phyloP scores from a whole-genome alignment of 345 rosid species.

The Balakata baccata region DNA sequence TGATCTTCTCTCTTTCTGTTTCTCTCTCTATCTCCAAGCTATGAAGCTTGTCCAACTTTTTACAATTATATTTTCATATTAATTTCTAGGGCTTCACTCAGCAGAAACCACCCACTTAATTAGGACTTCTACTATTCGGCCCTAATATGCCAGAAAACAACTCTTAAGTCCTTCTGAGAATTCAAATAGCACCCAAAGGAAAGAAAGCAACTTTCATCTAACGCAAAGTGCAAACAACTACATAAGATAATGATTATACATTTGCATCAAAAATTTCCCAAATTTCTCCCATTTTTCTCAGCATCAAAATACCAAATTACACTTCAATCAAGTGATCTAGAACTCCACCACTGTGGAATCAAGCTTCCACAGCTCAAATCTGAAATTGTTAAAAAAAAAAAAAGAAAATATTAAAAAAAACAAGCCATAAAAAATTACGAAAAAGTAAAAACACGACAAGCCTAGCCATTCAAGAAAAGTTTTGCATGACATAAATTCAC shows the following conservation, averaged over 20 bases:
- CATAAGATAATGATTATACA: slow-evolving; percentile 10
- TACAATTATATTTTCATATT: background rate
- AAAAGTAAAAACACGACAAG: background rate
- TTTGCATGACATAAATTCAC: background rate
- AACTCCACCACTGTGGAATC: slow-evolving; percentile 25
- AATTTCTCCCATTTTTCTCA: slow-evolving; percentile 7
- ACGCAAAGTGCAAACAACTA: slow-evolving; percentile 15
- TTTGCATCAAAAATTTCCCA: slow-evolving; percentile 17
- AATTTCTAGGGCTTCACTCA: slow-evolving; percentile 14
- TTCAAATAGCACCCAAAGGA: slow-evolving; percentile 16
- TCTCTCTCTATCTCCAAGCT: slow-evolving; percentile 20
- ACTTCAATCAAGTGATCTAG: slow-evolving; percentile 20
- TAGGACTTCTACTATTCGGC: slow-evolving; percentile 16
- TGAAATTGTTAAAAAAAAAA: slow-evolving; percentile 14
- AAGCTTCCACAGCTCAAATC: slow-evolving; percentile 40
- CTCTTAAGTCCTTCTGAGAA: background rate
- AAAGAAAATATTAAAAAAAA: background rate
- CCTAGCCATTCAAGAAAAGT: background rate
- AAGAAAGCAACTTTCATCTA: slow-evolving; percentile 17
- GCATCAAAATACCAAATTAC: slow-evolving; percentile 18
- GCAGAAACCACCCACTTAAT: slow-evolving; percentile 8
- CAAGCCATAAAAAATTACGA: background rate
- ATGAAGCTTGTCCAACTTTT: slow-evolving; percentile 27
- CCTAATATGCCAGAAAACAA: slow-evolving; percentile 14
- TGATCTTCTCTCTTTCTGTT: slow-evolving; percentile 3